A percentile compares a stretch with the other conserved stretches of the same genome.
Evolutionary conservation across 2,329 filamentous ascomycete species (phyloP).

Genomic region (Epichloe hybrida): DNA sequence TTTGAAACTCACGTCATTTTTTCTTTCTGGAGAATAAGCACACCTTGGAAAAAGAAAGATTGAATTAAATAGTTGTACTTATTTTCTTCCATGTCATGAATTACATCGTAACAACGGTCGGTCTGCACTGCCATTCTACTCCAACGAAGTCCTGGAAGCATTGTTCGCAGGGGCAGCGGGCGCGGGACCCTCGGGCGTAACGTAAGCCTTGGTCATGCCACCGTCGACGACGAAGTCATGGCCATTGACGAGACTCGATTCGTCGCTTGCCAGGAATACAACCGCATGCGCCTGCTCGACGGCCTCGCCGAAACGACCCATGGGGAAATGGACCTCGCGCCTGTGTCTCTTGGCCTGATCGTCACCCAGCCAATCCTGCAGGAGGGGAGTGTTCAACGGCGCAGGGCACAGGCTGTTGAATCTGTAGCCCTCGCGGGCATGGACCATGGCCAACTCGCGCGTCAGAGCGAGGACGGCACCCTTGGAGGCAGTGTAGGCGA

Average conservation of each 20-base stretch:
- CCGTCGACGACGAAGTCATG: constrained; percentile 92
- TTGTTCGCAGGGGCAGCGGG: constrained; percentile 44
- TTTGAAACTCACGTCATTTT: neutral
- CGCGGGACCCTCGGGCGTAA: constrained; percentile 49
- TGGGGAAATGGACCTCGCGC: constrained; percentile 81
- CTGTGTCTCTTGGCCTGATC: constrained; percentile 68
- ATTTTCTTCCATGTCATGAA: no score
- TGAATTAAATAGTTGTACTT: no score
- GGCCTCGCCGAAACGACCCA: constrained; percentile 82
- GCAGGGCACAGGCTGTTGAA: constrained; percentile 89
- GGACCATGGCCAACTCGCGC: constrained; percentile 79
- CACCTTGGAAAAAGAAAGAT: no score
- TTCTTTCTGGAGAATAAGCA: neutral
- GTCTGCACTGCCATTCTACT: constrained; percentile 7
- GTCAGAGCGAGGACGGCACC: constrained; percentile 85
- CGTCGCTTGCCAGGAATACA: constrained; percentile 74
- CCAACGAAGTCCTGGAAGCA: constrained; percentile 36
- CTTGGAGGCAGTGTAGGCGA: constrained; percentile 90
- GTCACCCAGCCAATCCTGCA: constrained; percentile 89
- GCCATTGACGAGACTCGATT: constrained; percentile 81
- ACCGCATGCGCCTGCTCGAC: constrained; percentile 86
- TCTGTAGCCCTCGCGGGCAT: constrained; percentile 75
- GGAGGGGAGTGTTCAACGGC: constrained; percentile 78
- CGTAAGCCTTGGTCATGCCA: constrained; percentile 88
- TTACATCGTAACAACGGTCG: no score